These are phyloP conservation scores for Kodamaea restingae DNA, from an alignment of 805 yeast genomes.

Conservation along the genomic window DNA sequence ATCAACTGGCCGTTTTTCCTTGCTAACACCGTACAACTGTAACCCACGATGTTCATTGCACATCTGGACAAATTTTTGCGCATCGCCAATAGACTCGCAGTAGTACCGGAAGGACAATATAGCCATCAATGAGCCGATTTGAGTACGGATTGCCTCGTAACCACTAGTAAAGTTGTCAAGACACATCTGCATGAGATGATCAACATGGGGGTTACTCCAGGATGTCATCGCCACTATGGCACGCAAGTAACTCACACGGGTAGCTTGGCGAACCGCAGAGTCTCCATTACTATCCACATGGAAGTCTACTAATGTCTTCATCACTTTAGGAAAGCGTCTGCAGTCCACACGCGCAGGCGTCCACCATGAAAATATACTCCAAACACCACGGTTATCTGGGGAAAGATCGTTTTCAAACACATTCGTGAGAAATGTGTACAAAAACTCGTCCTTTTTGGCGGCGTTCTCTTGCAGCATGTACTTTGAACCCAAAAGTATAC, in stretches of 20 bases:
- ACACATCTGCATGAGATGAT: conserved; percentile 39
- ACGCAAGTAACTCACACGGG: conserved; percentile 54
- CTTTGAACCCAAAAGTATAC: conserved; percentile 51
- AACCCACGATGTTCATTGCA: conserved; percentile 29
- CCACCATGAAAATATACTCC: conserved; percentile 79
- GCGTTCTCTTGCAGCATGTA: conserved; percentile 33
- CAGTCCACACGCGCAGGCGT: conserved; percentile 60
- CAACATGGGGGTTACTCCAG: conserved; percentile 54
- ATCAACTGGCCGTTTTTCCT: conserved; percentile 22
- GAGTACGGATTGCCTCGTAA: conserved; percentile 67
- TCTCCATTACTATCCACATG: conserved; percentile 48
- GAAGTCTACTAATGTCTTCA: conserved; percentile 43
- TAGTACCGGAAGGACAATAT: conserved; percentile 41
- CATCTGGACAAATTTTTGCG: conserved; percentile 36
- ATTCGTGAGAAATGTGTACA: conserved; percentile 40
- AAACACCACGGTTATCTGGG: conserved; percentile 68
- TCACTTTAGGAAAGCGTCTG: conserved; percentile 59
- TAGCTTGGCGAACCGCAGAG: conserved; percentile 61
- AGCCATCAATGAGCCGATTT: conserved; percentile 58
- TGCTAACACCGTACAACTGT: conserved; percentile 28
- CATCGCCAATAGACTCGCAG: conserved; percentile 38
- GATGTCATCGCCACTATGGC: conserved; percentile 47
- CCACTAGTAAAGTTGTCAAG: conserved; percentile 56
- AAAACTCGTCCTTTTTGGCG: conserved; percentile 41
- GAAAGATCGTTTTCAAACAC: conserved; percentile 58